phyloP scores from a whole-genome alignment of 2,329 filamentous ascomycete species.

The Aureobasidium vineae region DNA sequence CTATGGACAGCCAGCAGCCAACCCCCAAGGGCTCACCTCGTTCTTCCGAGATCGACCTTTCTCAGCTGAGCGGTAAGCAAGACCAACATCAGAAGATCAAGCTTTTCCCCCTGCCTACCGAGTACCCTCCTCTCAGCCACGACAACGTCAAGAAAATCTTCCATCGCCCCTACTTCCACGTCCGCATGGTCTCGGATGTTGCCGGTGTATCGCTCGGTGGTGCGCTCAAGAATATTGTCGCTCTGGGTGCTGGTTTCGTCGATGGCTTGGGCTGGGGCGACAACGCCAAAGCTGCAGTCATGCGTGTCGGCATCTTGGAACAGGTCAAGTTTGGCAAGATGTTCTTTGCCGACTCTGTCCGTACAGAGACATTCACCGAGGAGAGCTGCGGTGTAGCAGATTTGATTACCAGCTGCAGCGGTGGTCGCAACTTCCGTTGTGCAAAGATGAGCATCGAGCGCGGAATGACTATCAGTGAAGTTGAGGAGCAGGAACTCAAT shows the following conservation, averaged over 20 bases:
- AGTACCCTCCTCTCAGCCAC: constrained; percentile 86
- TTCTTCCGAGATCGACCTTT: constrained; percentile 45
- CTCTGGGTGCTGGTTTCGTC: constrained; percentile 90
- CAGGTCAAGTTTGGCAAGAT: constrained; percentile 95
- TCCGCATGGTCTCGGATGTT: constrained; percentile 91
- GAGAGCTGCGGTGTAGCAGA: constrained; percentile 94
- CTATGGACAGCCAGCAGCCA: constrained; percentile 77
- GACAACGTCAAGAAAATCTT: constrained; percentile 80
- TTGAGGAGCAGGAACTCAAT: constrained; percentile 87
- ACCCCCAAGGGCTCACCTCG: constrained; percentile 57
- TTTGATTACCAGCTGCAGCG: constrained; percentile 88
- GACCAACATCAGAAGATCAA: constrained; percentile 65
- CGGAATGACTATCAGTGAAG: constrained; percentile 75
- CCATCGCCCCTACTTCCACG: constrained; percentile 96
- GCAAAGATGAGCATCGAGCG: constrained; percentile 83
- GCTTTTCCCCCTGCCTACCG: constrained; percentile 71
- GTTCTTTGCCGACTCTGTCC: constrained; percentile 83
- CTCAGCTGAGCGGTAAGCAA: constrained; percentile 41
- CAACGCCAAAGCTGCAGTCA: constrained; percentile 97
- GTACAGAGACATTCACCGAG: constrained; percentile 88
- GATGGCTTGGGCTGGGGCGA: constrained; percentile 96
- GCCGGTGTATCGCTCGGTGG: constrained; percentile 93
- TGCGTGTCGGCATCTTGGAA: constrained; percentile 92
- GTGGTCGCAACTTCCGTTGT: constrained; percentile 91
- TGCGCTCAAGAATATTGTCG: constrained; percentile 95